These are phyloP conservation scores for Besnoitia besnoiti DNA, from an alignment of 169 alveolate species.

Conservation along the genomic window DNA sequence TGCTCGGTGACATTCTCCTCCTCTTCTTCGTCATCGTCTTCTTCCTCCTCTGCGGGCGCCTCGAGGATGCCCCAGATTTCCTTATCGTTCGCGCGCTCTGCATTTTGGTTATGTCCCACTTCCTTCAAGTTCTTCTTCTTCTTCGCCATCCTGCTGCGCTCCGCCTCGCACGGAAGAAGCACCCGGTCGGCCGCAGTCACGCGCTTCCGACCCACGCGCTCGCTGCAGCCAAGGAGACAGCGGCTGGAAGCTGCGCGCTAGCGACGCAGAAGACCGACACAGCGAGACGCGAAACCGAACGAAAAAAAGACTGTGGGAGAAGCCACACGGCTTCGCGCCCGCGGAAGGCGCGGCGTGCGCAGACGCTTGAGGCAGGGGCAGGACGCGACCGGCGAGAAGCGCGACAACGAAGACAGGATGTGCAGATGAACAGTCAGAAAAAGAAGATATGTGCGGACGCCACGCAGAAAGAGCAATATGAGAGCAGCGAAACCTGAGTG, in stretches of 20 bases:
- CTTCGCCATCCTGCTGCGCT: slow-evolving; percentile 11
- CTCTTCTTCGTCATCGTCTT: slow-evolving; percentile 32
- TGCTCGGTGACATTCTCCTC: slow-evolving; percentile 39
- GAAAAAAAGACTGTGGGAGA: not conserved
- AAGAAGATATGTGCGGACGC: too few species aligned
- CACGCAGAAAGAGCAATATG: too few species aligned
- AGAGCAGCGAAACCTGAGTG: too few species aligned
- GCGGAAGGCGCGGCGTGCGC: too few species aligned
- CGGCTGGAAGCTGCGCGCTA: too few species aligned
- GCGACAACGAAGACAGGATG: too few species aligned
- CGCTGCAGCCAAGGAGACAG: not conserved
- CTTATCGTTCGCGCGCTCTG: not conserved
- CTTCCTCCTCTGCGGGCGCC: not conserved
- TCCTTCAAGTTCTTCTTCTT: not conserved
- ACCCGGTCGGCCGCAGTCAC: not conserved
- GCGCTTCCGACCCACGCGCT: not conserved
- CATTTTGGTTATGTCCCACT: not conserved
- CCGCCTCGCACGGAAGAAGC: not conserved
- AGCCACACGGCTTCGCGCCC: not conserved
- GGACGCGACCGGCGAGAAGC: too few species aligned
- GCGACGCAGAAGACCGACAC: too few species aligned
- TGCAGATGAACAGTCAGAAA: too few species aligned
- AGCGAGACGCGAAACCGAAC: not conserved
- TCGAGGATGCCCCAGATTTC: slow-evolving; percentile 1
- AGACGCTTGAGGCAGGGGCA: too few species aligned